Base-by-base conservation (phyloP, 306 rosid genomes). In the Vigna trinervia region DNA sequence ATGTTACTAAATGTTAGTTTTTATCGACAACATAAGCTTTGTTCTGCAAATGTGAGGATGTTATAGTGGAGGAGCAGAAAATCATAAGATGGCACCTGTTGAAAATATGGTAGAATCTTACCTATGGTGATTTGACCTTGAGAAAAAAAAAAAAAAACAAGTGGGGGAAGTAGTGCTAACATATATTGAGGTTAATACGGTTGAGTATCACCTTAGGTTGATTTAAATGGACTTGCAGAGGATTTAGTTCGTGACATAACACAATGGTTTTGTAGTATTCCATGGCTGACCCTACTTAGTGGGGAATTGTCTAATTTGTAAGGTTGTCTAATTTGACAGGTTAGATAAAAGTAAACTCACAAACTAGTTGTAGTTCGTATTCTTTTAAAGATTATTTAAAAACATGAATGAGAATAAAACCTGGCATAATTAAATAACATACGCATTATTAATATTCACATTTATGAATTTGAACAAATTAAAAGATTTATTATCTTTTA, bases 301-400 rank as follows among this genome's bases (percentile, higher is more conserved):
- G 30, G 71, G 54, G 8, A 34, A 66, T 11, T 5, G 50, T 2
- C 13, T 41, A 3, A 12, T 45, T 45, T 45, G 56, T 45, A 45
- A 67, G 73, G 38, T 20, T 45, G 56, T 67, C 73, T 67, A 67
- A 66, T 4, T 65, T 34, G 69, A 28, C 12, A 64, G 4, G 8
- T 64, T 64, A 39, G 50, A 28, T 39, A 64, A 63, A 38, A 64
- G 51, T 19, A n/a, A 36, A 38, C 9, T 39, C 50, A 36, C 14
- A 1, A 63, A 17, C 48, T 39, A 39, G 50, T 1, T 17, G 34
- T 14, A 38, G 69, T 36, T 63, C 48, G 19, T 32, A 38, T 17
- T 11, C 32, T 20, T 41, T 1, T 17, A 20, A 41, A 65, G 5
- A 12, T 38, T 64, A 38, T 64, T n/a, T 38, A 9, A 11, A 12